Base-by-base conservation (phyloP, 75 land plant genomes). In the Adiantum capillusveneris region DNA sequence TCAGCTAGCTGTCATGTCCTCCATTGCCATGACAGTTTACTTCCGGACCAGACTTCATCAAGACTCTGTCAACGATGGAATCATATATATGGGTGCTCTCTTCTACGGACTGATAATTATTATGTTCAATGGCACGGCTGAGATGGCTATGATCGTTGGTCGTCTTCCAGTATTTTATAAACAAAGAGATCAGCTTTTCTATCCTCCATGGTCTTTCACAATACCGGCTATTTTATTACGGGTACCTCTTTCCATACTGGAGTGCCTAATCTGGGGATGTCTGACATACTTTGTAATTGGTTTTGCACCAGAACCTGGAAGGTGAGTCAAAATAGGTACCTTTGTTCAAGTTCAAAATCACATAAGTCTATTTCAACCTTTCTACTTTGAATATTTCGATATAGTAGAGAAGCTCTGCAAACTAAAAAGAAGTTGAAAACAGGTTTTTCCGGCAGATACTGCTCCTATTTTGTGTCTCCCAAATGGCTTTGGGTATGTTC, bases 391-490 rank as follows among this genome's bases (percentile, higher is more conserved):
- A 2, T 46, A 21, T 46, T 25, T 5, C 25, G 34, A 14, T 30
- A 43, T 34, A 34, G 9, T 3, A 3, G 37, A 5, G 37, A 3
- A 9, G 9, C 9, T 34, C 7, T 9, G 9, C 3, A 34, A 9
- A 34, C 37, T 34, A 34, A 34, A 9, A 34, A 5, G 3, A 5
- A 9, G 37, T 34, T 5, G 37, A 3, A 46, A 60, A 41, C 80
- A 88, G 94, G 65, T 68, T 87, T 0, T 79, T 91, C 29, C 79
- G 68, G 51, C 88, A 87, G 41, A 76, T 68, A 57, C 59, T 91
- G 45, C 65, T 88, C 37, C 74, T 91, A 0, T 25, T 84, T 11
- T 24, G 77, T 11, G 56, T 75, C 1, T 78, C 79, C 54, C 97
- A 91, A 57, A 72, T 79, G 78, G 79, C 94, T 19, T 46, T 75